Percentiles rank a stretch among this genome's conserved stretches.
These are phyloP conservation scores for Cicer chorassanicum DNA, from an alignment of 306 rosid genomes.

Conservation along the genomic window DNA sequence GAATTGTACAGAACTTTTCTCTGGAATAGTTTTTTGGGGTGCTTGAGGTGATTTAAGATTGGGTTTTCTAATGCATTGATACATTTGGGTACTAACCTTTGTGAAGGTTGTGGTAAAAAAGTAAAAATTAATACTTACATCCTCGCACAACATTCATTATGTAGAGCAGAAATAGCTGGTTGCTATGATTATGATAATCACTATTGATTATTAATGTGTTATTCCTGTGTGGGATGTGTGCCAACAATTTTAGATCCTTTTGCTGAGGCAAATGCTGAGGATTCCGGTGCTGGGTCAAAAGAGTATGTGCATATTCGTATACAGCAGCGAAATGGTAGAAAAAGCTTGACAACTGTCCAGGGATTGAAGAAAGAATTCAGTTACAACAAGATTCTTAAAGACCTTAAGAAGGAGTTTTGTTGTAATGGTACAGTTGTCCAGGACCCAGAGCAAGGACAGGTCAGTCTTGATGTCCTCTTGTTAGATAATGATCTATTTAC, in stretches of 20 bases:
- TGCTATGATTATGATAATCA: not conserved
- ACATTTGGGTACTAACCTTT: not conserved
- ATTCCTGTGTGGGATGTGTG: not conserved
- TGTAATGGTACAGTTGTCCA: conserved; percentile 96
- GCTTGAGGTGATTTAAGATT: not conserved
- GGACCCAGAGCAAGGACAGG: conserved; percentile 96
- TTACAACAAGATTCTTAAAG: conserved; percentile 88
- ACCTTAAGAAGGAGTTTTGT: conserved; percentile 86
- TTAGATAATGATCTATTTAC: not conserved
- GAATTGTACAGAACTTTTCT: conserved; percentile 4
- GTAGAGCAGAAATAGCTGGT: not conserved
- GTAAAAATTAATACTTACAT: not conserved
- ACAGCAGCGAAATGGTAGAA: conserved; percentile 92
- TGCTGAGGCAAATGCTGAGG: conserved; percentile 88
- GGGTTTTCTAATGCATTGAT: not conserved
- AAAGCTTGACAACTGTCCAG: conserved; percentile 92
- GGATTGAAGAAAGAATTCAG: conserved; percentile 92
- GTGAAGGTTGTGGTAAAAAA: not conserved
- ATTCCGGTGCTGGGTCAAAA: conserved; percentile 85
- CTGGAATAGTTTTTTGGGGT: not conserved
- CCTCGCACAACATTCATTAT: not conserved
- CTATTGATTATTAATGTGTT: not conserved
- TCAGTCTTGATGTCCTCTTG: conserved; percentile 34
- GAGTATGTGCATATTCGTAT: conserved; percentile 91
- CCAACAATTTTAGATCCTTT: conserved; percentile 69